phyloP scores from a whole-genome alignment of 2,329 filamentous ascomycete species.

The Nothopassalora personata region DNA sequence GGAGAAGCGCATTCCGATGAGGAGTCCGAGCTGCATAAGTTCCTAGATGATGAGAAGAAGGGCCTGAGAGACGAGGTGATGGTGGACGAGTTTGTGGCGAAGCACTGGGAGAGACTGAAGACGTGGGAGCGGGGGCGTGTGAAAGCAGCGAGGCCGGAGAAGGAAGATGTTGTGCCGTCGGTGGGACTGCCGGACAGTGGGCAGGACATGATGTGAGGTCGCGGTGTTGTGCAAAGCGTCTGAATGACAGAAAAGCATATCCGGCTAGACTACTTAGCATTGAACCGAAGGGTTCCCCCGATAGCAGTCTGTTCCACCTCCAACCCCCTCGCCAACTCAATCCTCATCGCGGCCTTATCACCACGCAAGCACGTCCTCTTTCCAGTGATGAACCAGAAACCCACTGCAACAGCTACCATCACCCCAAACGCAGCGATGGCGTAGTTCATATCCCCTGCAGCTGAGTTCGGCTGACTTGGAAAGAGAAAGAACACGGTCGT shows the following conservation, averaged over 20 bases:
- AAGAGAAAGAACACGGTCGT: slow-evolving; percentile 55
- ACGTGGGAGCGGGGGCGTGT: slow-evolving; percentile 16
- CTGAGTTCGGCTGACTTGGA: slow-evolving; percentile 43
- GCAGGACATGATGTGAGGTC: too few species aligned
- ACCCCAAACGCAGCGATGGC: slow-evolving; percentile 54
- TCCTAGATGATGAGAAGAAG: slow-evolving; percentile 7
- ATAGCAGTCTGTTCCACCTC: slow-evolving; percentile 5
- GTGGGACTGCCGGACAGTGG: too few species aligned
- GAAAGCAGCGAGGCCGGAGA: not conserved
- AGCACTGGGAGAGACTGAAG: slow-evolving; percentile 27
- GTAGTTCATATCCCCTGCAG: slow-evolving; percentile 51
- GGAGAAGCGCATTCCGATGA: slow-evolving; percentile 17
- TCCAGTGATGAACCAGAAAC: slow-evolving; percentile 50
- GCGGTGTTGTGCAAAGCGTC: too few species aligned
- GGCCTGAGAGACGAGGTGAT: slow-evolving; percentile 9
- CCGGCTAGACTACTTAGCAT: too few species aligned
- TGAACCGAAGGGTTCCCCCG: not conserved
- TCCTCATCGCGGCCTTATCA: slow-evolving; percentile 19
- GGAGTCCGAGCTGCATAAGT: slow-evolving; percentile 20
- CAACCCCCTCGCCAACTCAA: slow-evolving; percentile 16
- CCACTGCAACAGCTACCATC: slow-evolving; percentile 48
- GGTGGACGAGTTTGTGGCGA: slow-evolving; percentile 19
- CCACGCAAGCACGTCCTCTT: slow-evolving; percentile 33
- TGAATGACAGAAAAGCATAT: too few species aligned
- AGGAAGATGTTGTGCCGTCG: not conserved